Evolutionary conservation across 352 stramenopile species (phyloP), one percentile per base, ranked within the genome.

Genomic region (Globisporangium paroecandrum): DNA sequence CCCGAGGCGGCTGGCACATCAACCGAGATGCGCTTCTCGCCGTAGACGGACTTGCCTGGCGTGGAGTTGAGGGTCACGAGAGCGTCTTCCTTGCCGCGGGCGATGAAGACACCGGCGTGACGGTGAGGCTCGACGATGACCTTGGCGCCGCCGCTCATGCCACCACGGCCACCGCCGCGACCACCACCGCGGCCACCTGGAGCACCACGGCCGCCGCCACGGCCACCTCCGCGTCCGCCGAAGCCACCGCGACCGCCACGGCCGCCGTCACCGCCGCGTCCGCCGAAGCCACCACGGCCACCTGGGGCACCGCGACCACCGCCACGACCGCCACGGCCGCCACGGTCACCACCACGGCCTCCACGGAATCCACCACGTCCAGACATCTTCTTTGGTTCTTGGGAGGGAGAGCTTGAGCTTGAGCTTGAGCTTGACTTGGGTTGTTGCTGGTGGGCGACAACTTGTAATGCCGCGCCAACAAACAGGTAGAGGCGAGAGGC

Each of bases 1-100:
- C 92, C 86, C 58, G 85, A 89, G 47, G 94, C 90, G 13, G 90
- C 79, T 7, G 96, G 89, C 43, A 97, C 95, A 64, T 99, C 98
- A 2, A 99, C 97, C 57, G 90, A 98, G 71, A 99, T 99, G 74
- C 96, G 88, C 87, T 99, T 99, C 82, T 99, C 98, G 68, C 97
- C 98, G 83, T 99, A 99, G 43, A 99, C 98, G n/a, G 73, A 93
- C 87, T 99, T 98, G 75, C 97, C 97, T 32, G 98, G 98, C 29
- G 97, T 99, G 69, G 94, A 98, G 83, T 99, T 99, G 62, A 99
- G 90, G 34, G 98, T 99, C 65, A 99, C 97, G 34, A 99, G 82
- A 20, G 97, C 97, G 85, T 99, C 98, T 78, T 99, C 98, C 87
- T 99, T 99, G 73, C 90, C 88, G 62, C 95, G 91, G 53, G 98